phyloP scores from a whole-genome alignment of 352 stramenopile species.

The Globisporangium lucens region DNA sequence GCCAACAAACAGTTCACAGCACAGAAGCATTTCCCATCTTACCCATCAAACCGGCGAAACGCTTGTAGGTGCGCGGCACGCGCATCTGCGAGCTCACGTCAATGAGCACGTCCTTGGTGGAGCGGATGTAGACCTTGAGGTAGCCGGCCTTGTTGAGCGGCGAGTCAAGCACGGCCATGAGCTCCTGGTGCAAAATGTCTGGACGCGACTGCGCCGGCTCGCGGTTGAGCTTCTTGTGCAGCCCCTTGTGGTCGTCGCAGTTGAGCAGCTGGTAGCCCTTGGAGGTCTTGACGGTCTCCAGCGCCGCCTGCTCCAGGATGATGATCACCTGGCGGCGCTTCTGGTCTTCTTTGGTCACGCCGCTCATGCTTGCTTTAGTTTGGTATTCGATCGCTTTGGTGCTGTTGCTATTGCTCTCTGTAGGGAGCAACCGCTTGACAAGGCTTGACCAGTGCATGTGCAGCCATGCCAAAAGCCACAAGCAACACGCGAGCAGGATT shows the following conservation, averaged over 20 bases:
- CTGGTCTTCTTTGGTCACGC: conserved; percentile 57
- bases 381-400: background rate
- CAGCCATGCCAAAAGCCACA: background rate
- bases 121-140: conserved; percentile 98
- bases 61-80: conserved; percentile 99
- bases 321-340: conserved; percentile 93
- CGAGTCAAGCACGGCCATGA: conserved; percentile 98
- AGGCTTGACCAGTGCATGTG: background rate
- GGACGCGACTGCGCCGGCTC: conserved; percentile 96
- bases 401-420: background rate
- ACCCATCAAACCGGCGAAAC: conserved; percentile 96
- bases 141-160: conserved; percentile 99
- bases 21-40: background rate
- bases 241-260: conserved; percentile 98
- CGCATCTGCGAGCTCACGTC: conserved; percentile 98
- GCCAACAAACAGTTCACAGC: background rate
- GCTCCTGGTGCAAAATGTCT: conserved; percentile 99
- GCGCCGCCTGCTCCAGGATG: conserved; percentile 96
- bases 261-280: conserved; percentile 99
- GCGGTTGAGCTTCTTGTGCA: conserved; percentile 95
- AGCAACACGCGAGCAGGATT: background rate
- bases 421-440: background rate
- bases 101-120: conserved; percentile 96
- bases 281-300: conserved; percentile 99
- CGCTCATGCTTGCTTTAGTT: conserved; percentile 23